Conservation (phyloP, 169 alveolate species). For the Amoebophrya sp. region DNA sequence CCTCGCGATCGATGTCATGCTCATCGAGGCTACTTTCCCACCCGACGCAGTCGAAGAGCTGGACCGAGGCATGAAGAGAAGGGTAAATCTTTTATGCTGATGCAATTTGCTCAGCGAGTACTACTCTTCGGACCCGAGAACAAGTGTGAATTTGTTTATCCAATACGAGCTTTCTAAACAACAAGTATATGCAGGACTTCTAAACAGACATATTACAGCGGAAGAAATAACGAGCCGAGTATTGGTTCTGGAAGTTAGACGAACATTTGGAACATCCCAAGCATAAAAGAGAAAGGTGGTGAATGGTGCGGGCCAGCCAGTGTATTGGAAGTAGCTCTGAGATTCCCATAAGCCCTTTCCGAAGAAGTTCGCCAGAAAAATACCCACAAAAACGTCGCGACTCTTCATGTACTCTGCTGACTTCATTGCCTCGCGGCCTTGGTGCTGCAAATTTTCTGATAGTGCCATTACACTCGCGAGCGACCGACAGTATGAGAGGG, state of each 20-base stretch:
- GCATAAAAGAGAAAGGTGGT: not conserved
- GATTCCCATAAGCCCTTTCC: not conserved
- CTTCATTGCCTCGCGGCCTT: slow-evolving; percentile 15
- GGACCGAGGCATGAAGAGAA: too few relatives aligned
- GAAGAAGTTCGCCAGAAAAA: not conserved
- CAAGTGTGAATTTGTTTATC: not conserved
- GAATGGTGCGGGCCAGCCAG: not conserved
- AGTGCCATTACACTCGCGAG: not conserved
- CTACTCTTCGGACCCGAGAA: not conserved
- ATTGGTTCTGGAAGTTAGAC: not conserved
- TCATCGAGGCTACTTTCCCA: too few relatives aligned
- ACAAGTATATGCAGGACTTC: not conserved
- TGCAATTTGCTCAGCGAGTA: too few relatives aligned
- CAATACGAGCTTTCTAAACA: not conserved
- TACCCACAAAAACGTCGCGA: not conserved
- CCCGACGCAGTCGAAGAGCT: not conserved
- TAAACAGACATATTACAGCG: too few relatives aligned
- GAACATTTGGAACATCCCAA: not conserved
- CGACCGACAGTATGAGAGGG: not conserved
- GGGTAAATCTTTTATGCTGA: too few relatives aligned
- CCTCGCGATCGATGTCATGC: too few relatives aligned
- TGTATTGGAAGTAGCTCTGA: not conserved
- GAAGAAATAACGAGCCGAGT: too few relatives aligned
- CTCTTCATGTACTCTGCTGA: not conserved
- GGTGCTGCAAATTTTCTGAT: not conserved